These are phyloP conservation scores for Aspergillus tamarii DNA, from an alignment of 2,329 filamentous ascomycete species.

Conservation along the genomic window DNA sequence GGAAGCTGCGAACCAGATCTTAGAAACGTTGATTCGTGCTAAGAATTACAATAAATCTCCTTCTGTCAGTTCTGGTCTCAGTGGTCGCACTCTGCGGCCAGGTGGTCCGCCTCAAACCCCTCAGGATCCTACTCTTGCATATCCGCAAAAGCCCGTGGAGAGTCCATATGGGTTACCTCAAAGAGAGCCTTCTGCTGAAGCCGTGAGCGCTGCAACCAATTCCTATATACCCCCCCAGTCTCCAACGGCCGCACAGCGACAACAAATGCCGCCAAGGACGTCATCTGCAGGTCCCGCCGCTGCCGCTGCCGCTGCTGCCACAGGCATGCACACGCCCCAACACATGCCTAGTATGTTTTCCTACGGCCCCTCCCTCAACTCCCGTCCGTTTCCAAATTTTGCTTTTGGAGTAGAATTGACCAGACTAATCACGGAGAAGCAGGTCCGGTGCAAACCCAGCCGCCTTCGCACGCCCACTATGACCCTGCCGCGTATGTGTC, in stretches of 20 bases:
- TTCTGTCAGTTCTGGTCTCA: constrained; percentile 58
- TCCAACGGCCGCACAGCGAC: constrained; percentile 45
- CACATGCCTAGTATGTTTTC: constrained; percentile 42
- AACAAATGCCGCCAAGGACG: constrained; percentile 51
- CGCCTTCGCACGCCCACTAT: constrained; percentile 51
- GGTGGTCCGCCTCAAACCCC: constrained; percentile 48
- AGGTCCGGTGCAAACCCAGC: constrained; percentile 47
- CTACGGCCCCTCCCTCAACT: not conserved
- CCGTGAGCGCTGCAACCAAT: constrained; percentile 46
- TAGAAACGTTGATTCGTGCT: constrained; percentile 80
- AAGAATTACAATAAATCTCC: constrained; percentile 69
- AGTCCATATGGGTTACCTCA: constrained; percentile 39
- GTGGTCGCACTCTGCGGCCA: constrained; percentile 68
- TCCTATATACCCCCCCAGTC: constrained; percentile 52
- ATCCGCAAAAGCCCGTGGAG: constrained; percentile 41
- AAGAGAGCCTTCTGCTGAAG: constrained; percentile 43
- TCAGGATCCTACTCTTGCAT: constrained; percentile 41
- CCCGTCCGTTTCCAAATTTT: not conserved
- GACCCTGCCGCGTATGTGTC: constrained; percentile 47
- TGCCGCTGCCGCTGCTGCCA: constrained; percentile 53
- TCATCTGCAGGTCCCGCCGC: constrained; percentile 54
- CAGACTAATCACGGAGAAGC: constrained; percentile 40
- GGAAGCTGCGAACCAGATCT: constrained; percentile 91
- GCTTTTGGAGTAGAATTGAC: constrained; percentile 32
- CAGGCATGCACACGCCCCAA: constrained; percentile 49